These are phyloP conservation scores for Alternaria triticina DNA, from an alignment of 2,329 filamentous ascomycete genomes.

Conservation along the genomic window DNA sequence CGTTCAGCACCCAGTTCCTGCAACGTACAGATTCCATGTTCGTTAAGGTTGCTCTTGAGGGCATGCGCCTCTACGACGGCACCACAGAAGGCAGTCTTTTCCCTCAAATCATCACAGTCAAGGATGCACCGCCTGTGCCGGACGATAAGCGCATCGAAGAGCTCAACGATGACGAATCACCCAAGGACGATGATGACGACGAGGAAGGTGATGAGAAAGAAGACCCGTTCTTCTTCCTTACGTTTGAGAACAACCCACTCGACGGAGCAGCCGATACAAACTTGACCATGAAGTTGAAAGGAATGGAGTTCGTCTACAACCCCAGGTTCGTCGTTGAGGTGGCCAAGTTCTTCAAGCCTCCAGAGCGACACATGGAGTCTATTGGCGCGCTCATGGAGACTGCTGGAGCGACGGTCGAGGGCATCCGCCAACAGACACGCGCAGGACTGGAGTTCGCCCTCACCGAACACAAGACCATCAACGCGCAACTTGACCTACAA, in stretches of 20 bases:
- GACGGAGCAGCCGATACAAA: constrained; percentile 92
- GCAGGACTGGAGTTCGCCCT: constrained; percentile 95
- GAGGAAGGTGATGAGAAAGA: constrained; percentile 56
- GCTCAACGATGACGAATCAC: constrained; percentile 55
- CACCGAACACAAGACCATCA: constrained; percentile 97
- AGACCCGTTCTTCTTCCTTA: constrained; percentile 89
- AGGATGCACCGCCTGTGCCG: constrained; percentile 73
- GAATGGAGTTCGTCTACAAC: constrained; percentile 97
- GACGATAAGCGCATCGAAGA: constrained; percentile 58
- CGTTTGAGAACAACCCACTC: constrained; percentile 93
- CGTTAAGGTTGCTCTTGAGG: constrained; percentile 86
- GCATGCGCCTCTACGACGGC: constrained; percentile 92
- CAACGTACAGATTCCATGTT: constrained; percentile 91
- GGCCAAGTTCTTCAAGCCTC: constrained; percentile 93
- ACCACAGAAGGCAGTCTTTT: constrained; percentile 91
- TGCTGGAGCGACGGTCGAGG: constrained; percentile 93
- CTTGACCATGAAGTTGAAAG: constrained; percentile 88
- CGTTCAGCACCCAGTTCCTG: constrained; percentile 87
- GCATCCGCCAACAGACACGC: constrained; percentile 90
- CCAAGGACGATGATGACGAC: constrained; percentile 52
- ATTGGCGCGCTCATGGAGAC: constrained; percentile 95
- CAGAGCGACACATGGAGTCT: constrained; percentile 97
- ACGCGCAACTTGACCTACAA: constrained; percentile 93
- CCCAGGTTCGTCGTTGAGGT: constrained; percentile 90
- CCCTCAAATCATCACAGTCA: constrained; percentile 94